Percentiles rank a stretch among this genome's conserved stretches.
These are phyloP conservation scores for Beauveria rudraprayagi DNA, from an alignment of 2,329 filamentous ascomycete species.

Conservation along the genomic window DNA sequence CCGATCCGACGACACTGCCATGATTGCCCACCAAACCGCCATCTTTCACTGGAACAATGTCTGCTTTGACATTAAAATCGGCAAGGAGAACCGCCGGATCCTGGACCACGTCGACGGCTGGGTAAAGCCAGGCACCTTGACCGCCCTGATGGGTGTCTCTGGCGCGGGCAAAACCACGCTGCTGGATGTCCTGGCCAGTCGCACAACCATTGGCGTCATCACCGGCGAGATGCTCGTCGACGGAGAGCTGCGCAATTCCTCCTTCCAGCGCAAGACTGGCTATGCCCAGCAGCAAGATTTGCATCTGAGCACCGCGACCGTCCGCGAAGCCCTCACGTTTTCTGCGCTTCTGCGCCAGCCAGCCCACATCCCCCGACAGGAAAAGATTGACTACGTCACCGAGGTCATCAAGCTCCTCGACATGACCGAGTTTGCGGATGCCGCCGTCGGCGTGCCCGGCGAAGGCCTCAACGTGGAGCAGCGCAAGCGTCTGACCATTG, in stretches of 20 bases:
- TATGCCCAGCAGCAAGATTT: too few species aligned
- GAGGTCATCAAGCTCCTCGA: constrained; percentile 52
- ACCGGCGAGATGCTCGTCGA: constrained; percentile 50
- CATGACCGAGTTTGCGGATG: constrained; percentile 51
- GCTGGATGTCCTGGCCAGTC: constrained; percentile 61
- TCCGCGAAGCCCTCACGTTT: too few species aligned
- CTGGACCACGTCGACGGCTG: too few species aligned
- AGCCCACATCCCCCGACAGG: too few species aligned
- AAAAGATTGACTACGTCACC: constrained; percentile 52
- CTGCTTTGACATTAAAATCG: too few species aligned
- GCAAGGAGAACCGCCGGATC: too few species aligned
- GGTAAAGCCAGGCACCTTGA: constrained; percentile 57
- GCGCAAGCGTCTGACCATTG: constrained; percentile 76
- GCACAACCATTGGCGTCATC: constrained; percentile 56
- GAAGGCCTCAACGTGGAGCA: constrained; percentile 63
- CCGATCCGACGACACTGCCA: too few species aligned
- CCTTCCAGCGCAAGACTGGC: too few species aligned
- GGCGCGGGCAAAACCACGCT: constrained; percentile 86
- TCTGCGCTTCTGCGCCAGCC: too few species aligned
- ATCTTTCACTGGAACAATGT: too few species aligned
- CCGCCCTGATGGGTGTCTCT: constrained; percentile 73
- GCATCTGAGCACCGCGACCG: too few species aligned
- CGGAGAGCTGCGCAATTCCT: constrained; percentile 37
- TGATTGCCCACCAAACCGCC: too few species aligned
- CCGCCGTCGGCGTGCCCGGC: constrained; percentile 51